Evolutionary conservation across 805 yeast genomes (phyloP), one percentile per base, ranked within the genome.

Genomic region (Starmerella roubikii): DNA sequence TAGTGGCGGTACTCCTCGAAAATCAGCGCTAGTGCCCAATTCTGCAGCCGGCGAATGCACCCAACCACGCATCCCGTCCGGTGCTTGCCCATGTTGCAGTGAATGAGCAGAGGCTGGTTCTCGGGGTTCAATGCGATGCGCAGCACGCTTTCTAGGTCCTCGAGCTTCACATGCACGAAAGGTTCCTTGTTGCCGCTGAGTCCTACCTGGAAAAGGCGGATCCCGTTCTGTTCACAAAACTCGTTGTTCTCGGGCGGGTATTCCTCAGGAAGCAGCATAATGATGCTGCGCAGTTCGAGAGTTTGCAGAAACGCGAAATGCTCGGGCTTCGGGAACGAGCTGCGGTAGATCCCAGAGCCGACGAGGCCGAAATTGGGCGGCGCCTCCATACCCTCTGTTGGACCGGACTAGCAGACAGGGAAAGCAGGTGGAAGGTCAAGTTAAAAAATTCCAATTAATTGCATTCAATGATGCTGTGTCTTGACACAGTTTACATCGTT

Each of bases 1-100:
- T 85, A 91, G 52, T 88, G 70, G 43, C 98, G 65, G 61, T 91
- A 91, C 56, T 91, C 98, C 53, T 91, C 97, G 54, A 91, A 85
- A 16, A 88, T 91, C 74, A 88, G 81, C 2, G 94, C 78, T 46
- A 85, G 60, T 2, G 93, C 78, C 98, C 98, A 91, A 44, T 77
- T 75, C 55, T 88, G 97, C 38, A 86, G 61, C 51, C 91, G 67
- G 44, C 98, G 64, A 25, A 91, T 67, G 54, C 95, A 88, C 2
- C 98, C 98, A 23, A 91, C 86, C 13, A 91, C 66, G 58, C 97
- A 91, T 0, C 98, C 98, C 0, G 98, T 91, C 50, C 98, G 68
- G 58, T 91, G 98, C 45, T 88, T 91, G 10, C 98, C 98, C 42
- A 95, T 65, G 60, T 91, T 91, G 61, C 98, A 91, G 58, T 91